phyloP scores from a whole-genome alignment of 805 yeast species.

The Millerago galiae region DNA sequence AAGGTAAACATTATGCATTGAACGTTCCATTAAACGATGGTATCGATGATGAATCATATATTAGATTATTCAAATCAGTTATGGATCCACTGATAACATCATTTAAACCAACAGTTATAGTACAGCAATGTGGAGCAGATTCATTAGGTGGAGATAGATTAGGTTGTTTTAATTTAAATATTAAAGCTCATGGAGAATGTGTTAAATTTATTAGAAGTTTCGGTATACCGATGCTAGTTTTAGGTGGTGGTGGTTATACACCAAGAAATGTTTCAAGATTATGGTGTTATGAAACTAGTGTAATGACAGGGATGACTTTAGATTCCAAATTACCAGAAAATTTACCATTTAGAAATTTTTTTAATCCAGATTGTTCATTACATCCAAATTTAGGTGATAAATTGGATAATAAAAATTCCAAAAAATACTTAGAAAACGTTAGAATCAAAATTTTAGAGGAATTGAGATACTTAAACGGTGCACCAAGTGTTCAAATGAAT shows the following conservation, averaged over 20 bases:
- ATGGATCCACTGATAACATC: slow-evolving; percentile 85
- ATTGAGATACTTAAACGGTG: slow-evolving; percentile 72
- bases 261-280: slow-evolving; percentile 94
- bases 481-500: slow-evolving; percentile 89
- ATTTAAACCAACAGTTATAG: slow-evolving; percentile 94
- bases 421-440: slow-evolving; percentile 74
- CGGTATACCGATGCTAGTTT: slow-evolving; percentile 83
- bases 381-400: slow-evolving; percentile 75
- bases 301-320: slow-evolving; percentile 71
- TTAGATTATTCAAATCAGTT: slow-evolving; percentile 46
- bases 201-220: slow-evolving; percentile 80
- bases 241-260: slow-evolving; percentile 98
- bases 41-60: slow-evolving; percentile 72
- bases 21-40: slow-evolving; percentile 90
- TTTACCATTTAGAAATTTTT: slow-evolving; percentile 39
- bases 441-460: slow-evolving; percentile 72
- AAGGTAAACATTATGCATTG: slow-evolving; percentile 76
- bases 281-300: slow-evolving; percentile 91
- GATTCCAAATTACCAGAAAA: slow-evolving; percentile 60
- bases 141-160: slow-evolving; percentile 92
- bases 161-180: slow-evolving; percentile 92
- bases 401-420: slow-evolving; percentile 78
- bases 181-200: slow-evolving; percentile 95
- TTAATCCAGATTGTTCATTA: slow-evolving; percentile 69
- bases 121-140: slow-evolving; percentile 98